These are phyloP conservation scores for Pseudonitzschia delicatissima DNA, from an alignment of 108 stramenopile species.

Conservation along the genomic window DNA sequence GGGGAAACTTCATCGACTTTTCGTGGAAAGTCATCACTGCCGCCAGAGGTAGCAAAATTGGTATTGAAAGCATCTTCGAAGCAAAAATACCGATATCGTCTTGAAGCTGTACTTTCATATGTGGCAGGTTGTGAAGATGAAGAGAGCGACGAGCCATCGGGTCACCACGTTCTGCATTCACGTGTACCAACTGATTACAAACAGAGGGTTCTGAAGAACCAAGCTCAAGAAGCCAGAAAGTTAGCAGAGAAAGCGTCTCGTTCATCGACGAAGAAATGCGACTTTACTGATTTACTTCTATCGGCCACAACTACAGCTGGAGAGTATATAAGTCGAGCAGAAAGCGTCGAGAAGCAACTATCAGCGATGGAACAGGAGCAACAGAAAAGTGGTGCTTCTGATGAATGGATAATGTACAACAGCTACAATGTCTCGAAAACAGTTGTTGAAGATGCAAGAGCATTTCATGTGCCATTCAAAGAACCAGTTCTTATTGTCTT, in stretches of 20 bases:
- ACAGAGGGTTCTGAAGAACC: slow-evolving; percentile 22
- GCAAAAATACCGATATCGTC: slow-evolving; percentile 46
- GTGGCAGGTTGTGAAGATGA: slow-evolving; percentile 35
- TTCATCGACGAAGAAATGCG: background rate
- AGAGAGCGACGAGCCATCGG: slow-evolving; percentile 24
- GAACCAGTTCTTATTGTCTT: slow-evolving; percentile 72
- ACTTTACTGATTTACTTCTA: slow-evolving; percentile 1
- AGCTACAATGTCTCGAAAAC: slow-evolving; percentile 65
- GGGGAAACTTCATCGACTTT: slow-evolving; percentile 46
- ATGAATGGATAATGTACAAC: slow-evolving; percentile 76
- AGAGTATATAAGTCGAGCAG: slow-evolving; percentile 8
- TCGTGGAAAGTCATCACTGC: slow-evolving; percentile 34
- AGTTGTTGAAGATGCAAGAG: slow-evolving; percentile 66
- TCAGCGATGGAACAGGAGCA: slow-evolving; percentile 1
- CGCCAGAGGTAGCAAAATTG: slow-evolving; percentile 34
- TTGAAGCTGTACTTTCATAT: slow-evolving; percentile 63
- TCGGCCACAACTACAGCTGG: slow-evolving; percentile 11
- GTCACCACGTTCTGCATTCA: slow-evolving; percentile 78
- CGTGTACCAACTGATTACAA: slow-evolving; percentile 46
- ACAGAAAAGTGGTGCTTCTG: background rate
- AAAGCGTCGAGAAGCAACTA: slow-evolving; percentile 7
- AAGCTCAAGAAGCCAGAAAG: slow-evolving; percentile 26
- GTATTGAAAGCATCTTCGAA: slow-evolving; percentile 12
- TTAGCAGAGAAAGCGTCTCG: background rate
- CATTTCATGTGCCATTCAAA: slow-evolving; percentile 68